Evolutionary conservation across 2,329 filamentous ascomycete species (phyloP).

Genomic region (Venturiaceae sp.): DNA sequence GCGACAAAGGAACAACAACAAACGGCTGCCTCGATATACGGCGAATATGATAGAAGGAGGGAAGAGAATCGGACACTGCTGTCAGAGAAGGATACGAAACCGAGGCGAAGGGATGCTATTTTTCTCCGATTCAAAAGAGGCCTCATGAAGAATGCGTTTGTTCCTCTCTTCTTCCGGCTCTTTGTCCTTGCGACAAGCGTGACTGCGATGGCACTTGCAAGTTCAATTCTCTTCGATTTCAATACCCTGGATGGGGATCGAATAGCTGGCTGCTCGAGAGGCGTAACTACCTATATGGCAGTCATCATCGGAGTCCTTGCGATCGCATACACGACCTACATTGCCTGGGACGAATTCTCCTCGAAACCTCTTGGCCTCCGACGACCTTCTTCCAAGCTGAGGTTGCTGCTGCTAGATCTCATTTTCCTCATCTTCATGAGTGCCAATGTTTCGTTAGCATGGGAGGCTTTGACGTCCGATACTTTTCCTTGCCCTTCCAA

Average conservation of each 20-base stretch:
- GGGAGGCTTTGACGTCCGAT: constrained; percentile 64
- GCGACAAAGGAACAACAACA: not conserved
- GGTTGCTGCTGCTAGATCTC: constrained; percentile 81
- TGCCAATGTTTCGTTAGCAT: constrained; percentile 82
- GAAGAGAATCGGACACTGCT: not conserved
- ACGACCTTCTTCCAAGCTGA: constrained; percentile 73
- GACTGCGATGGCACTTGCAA: constrained; percentile 69
- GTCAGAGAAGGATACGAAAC: not conserved
- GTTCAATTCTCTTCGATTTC: constrained; percentile 56
- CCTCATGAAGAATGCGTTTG: constrained; percentile 71
- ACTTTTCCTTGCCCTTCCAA: constrained; percentile 38
- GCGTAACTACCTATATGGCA: constrained; percentile 70
- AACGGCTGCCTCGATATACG: not conserved
- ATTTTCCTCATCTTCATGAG: constrained; percentile 98
- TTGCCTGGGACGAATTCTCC: constrained; percentile 94
- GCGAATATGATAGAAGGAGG: constrained; percentile 1
- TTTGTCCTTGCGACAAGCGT: constrained; percentile 76
- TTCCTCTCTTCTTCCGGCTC: constrained; percentile 75
- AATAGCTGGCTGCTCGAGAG: constrained; percentile 26
- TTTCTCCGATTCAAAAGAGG: too few species aligned
- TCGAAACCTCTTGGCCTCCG: constrained; percentile 86
- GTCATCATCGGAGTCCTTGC: constrained; percentile 83
- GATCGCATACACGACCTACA: constrained; percentile 82
- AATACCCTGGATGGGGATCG: constrained; percentile 41
- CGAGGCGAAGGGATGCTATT: not conserved